Evolutionary conservation across 139 green algal genomes (phyloP), one percentile per base, ranked within the genome.

Genomic region (Coelastrella sp.): DNA sequence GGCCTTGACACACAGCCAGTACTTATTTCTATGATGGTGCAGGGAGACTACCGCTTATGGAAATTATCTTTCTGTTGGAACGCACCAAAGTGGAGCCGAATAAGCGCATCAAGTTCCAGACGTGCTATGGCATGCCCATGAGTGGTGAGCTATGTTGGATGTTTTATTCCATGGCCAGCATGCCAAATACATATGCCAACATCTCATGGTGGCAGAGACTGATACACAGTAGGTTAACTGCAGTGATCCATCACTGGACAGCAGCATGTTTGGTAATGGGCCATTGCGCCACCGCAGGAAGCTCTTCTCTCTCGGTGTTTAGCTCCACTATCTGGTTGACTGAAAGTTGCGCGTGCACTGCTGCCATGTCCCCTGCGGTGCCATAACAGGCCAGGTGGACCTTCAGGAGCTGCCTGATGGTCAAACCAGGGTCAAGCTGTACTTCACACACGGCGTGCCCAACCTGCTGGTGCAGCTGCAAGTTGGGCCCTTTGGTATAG

Each of bases 61-160:
- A 96, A 90, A 93, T 96, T n/a, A 83, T 93, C 5, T 95, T 96
- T 65, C 57, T 95, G 12, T 79, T 95, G 10, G 58, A 93, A 49
- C 92, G 93, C 72, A 90, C 59, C 11, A 56, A 90, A 24, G 74
- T 92, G 4, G 74, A 90, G 89, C 59, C 86, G 63, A 87, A 93
- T 27, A 66, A 90, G 61, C 63, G 78, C 56, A 94, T 96, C 11
- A 72, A 27, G 7, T 96, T 96, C 86, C 75, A 93, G 63, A 93
- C 87, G 3, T 90, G 94, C 0, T 93, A 88, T 82, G 94, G 94
- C 57, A 94, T 95, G 92, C 93, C 94, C 3, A 76, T 94, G 15
- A 25, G 76, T 81, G 94, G 94, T 95, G 74, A 85, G 87, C 15
- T 1, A 12, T 19, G n/a, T n/a, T 76, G 10, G 19, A 6, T 70